phyloP scores from a whole-genome alignment of 805 yeast genomes.

The Diddensiella santjacobensis region DNA sequence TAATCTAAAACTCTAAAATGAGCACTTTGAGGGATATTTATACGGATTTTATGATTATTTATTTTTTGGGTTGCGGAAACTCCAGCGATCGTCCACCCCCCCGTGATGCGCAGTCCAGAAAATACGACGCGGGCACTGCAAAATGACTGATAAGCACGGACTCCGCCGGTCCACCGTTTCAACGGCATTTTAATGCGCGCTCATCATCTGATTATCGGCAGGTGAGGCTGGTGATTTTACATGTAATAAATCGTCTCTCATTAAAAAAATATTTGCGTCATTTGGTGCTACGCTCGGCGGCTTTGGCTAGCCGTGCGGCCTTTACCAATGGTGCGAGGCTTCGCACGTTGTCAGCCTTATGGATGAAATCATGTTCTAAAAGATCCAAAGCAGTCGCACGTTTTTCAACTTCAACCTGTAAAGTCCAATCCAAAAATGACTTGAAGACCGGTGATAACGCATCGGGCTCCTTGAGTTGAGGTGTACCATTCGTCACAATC shows the following conservation, averaged over 20 bases:
- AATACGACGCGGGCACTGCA: too few relatives aligned
- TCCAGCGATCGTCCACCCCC: too few relatives aligned
- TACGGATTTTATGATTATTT: too few relatives aligned
- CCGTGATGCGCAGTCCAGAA: too few relatives aligned
- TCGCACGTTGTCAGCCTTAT: constrained; percentile 29
- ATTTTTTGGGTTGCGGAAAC: too few relatives aligned
- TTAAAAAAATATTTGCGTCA: too few relatives aligned
- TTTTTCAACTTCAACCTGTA: constrained; percentile 89
- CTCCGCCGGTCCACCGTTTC: too few relatives aligned
- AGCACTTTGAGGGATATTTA: too few relatives aligned
- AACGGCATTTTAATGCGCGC: too few relatives aligned
- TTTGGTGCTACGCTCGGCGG: constrained; percentile 14
- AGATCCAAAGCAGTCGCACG: constrained; percentile 90
- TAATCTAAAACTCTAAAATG: too few relatives aligned
- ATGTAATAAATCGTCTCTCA: background rate
- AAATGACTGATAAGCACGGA: too few relatives aligned
- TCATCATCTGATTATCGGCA: background rate
- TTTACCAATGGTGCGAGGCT: constrained; percentile 36
- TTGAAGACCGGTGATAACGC: constrained; percentile 69
- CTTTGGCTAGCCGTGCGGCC: constrained; percentile 28
- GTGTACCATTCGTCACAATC: constrained; percentile 80
- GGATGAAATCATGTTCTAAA: constrained; percentile 62
- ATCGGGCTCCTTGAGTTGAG: constrained; percentile 68
- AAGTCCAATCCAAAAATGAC: constrained; percentile 82
- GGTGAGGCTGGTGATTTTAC: background rate